Conservation (phyloP, 2,329 filamentous ascomycete genomes). For the Phaeosphaeriaceae sp. region DNA sequence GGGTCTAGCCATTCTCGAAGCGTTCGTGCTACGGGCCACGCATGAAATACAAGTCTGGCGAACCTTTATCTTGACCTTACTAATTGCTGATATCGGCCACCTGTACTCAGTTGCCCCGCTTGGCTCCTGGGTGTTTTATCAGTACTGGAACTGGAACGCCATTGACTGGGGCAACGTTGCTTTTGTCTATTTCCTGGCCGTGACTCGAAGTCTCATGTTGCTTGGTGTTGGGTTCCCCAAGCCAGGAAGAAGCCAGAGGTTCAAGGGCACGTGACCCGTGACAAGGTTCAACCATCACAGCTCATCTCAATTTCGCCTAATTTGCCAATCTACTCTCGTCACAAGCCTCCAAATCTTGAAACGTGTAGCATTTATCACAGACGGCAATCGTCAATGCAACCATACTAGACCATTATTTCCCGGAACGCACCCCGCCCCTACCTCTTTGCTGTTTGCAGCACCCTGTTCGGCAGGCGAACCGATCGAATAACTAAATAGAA, state of each 20-base stretch:
- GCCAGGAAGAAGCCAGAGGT: too few relatives aligned
- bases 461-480: conserved; percentile 9
- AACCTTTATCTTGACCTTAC: conserved; percentile 68
- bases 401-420: too few relatives aligned
- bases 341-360: too few relatives aligned
- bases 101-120: conserved; percentile 68
- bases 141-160: conserved; percentile 66
- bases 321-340: too few relatives aligned
- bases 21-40: conserved; percentile 73
- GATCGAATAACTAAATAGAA: conserved; percentile 14
- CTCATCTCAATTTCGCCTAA: too few relatives aligned
- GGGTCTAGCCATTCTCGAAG: conserved; percentile 78
- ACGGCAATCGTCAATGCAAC: too few relatives aligned
- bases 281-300: too few relatives aligned
- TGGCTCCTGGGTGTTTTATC: conserved; percentile 69
- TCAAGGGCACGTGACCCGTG: conserved; percentile 17
- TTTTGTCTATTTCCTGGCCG: conserved; percentile 71
- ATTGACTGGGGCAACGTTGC: conserved; percentile 73
- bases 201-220: conserved; percentile 34
- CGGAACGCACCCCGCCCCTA: too few relatives aligned
- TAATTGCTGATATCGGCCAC: conserved; percentile 79
- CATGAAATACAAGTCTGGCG: conserved; percentile 73
- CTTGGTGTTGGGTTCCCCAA: conserved; percentile 32
- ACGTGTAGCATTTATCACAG: too few relatives aligned
- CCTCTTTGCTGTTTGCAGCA: too few relatives aligned